A percentile compares a stretch with the other conserved stretches of the same genome.
These are phyloP conservation scores for Aspergillus carlsbadensis DNA, from an alignment of 495 filamentous ascomycete genomes.

Conservation along the genomic window DNA sequence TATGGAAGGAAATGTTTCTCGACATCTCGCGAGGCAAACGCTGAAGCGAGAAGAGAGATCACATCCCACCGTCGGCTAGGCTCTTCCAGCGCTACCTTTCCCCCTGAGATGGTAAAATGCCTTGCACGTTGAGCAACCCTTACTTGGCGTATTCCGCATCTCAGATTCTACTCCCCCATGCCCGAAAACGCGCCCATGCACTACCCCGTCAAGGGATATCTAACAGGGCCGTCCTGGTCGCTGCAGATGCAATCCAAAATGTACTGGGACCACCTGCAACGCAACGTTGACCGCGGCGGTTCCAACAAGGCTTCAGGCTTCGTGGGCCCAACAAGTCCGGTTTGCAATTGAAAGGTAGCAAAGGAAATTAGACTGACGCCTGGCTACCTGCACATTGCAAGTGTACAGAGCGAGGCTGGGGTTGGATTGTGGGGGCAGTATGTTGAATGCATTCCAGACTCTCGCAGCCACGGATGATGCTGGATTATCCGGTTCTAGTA, in stretches of 20 bases:
- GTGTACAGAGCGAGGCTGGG: not conserved
- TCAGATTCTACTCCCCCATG: not conserved
- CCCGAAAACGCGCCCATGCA: not conserved
- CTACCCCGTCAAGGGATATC: slow-evolving; percentile 1
- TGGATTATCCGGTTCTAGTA: not conserved
- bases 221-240: not conserved
- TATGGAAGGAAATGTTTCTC: not conserved
- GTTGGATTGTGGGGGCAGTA: not conserved
- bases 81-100: no score
- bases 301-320: not conserved
- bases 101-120: no score
- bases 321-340: not conserved
- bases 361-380: not conserved
- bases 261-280: not conserved
- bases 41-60: no score
- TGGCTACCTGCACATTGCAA: not conserved
- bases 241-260: not conserved
- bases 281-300: slow-evolving; percentile 5
- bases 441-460: not conserved
- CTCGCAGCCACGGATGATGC: no score
- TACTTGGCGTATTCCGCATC: no score
- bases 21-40: not conserved
- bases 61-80: no score
- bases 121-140: no score
- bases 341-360: not conserved